Evolutionary conservation across 2,329 filamentous ascomycete genomes (phyloP).

Genomic region (Botryosphaeria dothidea): DNA sequence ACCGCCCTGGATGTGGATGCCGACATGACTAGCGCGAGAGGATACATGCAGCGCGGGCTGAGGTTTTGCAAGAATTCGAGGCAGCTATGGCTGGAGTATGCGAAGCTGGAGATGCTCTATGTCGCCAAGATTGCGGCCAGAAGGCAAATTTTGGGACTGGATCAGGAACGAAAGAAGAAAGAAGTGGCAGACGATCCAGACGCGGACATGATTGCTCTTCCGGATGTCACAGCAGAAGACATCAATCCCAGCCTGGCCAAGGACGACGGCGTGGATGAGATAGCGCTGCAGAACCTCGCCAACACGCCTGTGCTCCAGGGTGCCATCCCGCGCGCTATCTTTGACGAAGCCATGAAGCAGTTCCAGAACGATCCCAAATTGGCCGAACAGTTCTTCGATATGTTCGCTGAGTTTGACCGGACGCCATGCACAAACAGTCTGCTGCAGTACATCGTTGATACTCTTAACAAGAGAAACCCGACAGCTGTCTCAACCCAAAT

Average conservation of each 20-base stretch:
- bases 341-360: conserved; percentile 81
- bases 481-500: conserved; percentile 58
- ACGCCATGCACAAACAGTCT: conserved; percentile 67
- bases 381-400: conserved; percentile 76
- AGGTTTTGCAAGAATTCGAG: conserved; percentile 80
- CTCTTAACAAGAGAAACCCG: conserved; percentile 62
- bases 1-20: conserved; percentile 75
- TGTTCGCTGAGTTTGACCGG: conserved; percentile 70
- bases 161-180: conserved; percentile 45
- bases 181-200: conserved; percentile 47
- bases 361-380: conserved; percentile 66
- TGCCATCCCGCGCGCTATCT: conserved; percentile 91
- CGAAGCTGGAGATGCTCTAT: conserved; percentile 89
- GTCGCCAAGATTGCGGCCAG: conserved; percentile 77
- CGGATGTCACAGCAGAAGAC: conserved; percentile 63
- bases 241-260: conserved; percentile 56
- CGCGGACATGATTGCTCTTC: conserved; percentile 59
- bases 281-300: conserved; percentile 63
- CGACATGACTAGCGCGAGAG: conserved; percentile 83
- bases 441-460: conserved; percentile 70
- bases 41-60: conserved; percentile 85
- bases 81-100: conserved; percentile 85
- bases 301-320: conserved; percentile 82
- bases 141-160: conserved; percentile 66
- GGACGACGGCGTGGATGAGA: conserved; percentile 51